Base-by-base conservation (phyloP, 2,329 filamentous ascomycete genomes). In the Monosporascus sp. region DNA sequence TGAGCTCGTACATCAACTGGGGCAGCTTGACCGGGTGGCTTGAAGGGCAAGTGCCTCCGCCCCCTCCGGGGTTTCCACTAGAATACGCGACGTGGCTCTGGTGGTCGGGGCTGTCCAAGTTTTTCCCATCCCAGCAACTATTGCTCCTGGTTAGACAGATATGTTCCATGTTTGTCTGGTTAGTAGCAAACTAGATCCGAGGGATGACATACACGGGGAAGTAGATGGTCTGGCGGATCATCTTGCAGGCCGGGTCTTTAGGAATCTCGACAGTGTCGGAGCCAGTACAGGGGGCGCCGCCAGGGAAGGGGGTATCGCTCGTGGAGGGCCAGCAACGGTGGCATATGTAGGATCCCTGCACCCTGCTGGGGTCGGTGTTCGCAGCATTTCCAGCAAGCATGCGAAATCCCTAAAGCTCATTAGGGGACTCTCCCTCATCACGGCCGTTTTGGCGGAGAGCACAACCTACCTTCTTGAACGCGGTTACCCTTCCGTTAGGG, bases 191-290 rank as follows among this genome's bases (percentile, higher is more conserved):
- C 7, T n/a, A 15, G 24, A 20, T 27, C 1, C 15, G 25, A 24
- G 18, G 15, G 47, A 47, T 14, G 31, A 61, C 65, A 61, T 65
- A 71, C 68, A 69, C 66, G 6, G 72, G 72, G 68, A 78, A 79
- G 65, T 78, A 76, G 64, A 78, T 74, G 61, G 75, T 78, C 62
- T 77, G 75, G 56, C 76, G 73, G 68, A 79, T 78, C 71, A 78
- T 76, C 68, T 78, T 77, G 71, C 75, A 78, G 51, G 59, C 68
- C 54, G 72, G 67, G 53, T 70, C 65, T 15, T 64, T 63, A 52
- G 77, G 76, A 52, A 80, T 77, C 36, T 72, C 76, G 47, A 79
- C 75, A 3, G 76, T 78, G 63, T 79, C 77, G 54, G 61, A 66
- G 38, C 75, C 76, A 31, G 70, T 67, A 73, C 76, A 79, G 34